phyloP scores from a whole-genome alignment of 208 protist genomes.

The Leishmania lainsoni region DNA sequence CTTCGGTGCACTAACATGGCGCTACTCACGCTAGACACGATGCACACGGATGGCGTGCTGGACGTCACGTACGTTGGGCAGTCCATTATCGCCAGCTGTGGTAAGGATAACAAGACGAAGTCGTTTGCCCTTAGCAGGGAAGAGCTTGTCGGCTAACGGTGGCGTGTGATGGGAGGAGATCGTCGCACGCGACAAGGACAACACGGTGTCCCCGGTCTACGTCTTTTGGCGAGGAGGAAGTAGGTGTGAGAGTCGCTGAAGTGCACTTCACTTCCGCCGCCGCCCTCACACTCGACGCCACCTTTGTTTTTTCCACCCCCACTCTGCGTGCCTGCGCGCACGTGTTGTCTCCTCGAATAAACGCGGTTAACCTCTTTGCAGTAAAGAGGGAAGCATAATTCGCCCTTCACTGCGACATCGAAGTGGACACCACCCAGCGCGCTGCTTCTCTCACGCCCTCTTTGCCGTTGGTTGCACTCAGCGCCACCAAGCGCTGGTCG shows the following conservation, averaged over 20 bases:
- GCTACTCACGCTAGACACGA: slow-evolving; percentile 68
- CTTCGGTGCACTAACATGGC: slow-evolving; percentile 59
- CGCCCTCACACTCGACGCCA: background rate
- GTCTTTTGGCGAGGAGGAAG: background rate
- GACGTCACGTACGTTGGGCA: slow-evolving; percentile 76
- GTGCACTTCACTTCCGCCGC: background rate
- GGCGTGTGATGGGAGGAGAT: too few species aligned
- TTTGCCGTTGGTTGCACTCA: background rate
- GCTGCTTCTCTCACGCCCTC: background rate
- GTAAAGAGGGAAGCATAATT: background rate
- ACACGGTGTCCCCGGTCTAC: background rate
- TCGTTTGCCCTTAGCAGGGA: slow-evolving; percentile 57
- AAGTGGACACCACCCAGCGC: background rate
- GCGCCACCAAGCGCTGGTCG: background rate
- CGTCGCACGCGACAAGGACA: background rate
- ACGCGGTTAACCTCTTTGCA: background rate
- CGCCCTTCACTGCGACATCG: background rate
- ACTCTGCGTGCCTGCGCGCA: background rate
- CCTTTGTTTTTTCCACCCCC: background rate
- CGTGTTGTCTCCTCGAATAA: background rate
- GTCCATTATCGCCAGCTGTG: slow-evolving; percentile 65
- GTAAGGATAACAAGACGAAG: slow-evolving; percentile 84
- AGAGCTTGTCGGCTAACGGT: slow-evolving; percentile 4
- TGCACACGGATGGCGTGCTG: slow-evolving; percentile 84
- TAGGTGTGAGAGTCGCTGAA: background rate